These are phyloP conservation scores for Pleodorina starrii DNA, from an alignment of 139 green algal species.

Conservation along the genomic window DNA sequence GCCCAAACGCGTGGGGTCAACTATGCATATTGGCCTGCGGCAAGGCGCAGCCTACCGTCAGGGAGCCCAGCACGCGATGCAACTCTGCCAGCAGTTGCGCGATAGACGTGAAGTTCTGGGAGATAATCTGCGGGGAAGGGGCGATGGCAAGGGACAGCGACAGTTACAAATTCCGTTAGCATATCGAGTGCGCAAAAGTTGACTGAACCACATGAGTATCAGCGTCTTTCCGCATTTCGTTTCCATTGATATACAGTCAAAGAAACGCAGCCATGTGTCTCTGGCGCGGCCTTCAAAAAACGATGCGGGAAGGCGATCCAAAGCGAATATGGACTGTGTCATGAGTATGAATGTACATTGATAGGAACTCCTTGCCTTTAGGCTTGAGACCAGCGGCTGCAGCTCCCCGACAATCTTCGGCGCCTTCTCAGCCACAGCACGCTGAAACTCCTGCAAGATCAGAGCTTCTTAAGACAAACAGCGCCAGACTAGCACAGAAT, in stretches of 20 bases:
- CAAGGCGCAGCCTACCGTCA: conserved; percentile 23
- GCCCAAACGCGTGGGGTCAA: too few species aligned
- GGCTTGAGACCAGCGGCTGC: conserved; percentile 9
- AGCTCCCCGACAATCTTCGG: neutral
- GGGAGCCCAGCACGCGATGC: conserved; percentile 26
- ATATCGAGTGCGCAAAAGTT: too few species aligned
- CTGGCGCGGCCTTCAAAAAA: too few species aligned
- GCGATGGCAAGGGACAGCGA: neutral
- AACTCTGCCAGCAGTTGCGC: conserved; percentile 32
- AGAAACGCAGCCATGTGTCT: too few species aligned
- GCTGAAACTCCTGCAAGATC: conserved; percentile 1
- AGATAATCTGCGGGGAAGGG: conserved; percentile 21
- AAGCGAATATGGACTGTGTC: too few species aligned
- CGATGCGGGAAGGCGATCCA: too few species aligned
- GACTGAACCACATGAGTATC: too few species aligned
- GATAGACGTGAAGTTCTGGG: conserved; percentile 27
- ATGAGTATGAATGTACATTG: too few species aligned
- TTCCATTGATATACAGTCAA: too few species aligned
- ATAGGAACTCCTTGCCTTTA: conserved; percentile 32
- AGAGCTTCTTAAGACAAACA: too few species aligned
- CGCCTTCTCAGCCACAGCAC: neutral
- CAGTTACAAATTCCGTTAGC: neutral
- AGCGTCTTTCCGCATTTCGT: too few species aligned
- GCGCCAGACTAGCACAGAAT: too few species aligned
- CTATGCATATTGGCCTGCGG: neutral